These are phyloP conservation scores for Lepidium aucheri DNA, from an alignment of 345 rosid genomes.

Conservation along the genomic window DNA sequence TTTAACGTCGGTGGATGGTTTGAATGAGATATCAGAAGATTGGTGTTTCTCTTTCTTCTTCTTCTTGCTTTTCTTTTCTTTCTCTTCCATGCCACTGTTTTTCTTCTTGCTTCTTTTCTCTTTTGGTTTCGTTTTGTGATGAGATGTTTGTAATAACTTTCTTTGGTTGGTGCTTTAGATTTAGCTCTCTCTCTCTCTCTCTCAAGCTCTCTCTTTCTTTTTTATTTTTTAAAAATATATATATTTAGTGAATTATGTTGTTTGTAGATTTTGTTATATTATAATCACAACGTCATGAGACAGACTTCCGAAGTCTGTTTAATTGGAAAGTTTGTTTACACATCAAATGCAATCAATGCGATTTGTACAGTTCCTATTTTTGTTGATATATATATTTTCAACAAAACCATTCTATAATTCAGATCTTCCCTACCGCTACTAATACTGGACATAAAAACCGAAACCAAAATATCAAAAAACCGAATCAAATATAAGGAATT, in stretches of 20 bases:
- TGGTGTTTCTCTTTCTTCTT: constrained; percentile 71
- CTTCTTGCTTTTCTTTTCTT: constrained; percentile 44
- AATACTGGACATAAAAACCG: too few species aligned
- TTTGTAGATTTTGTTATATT: constrained; percentile 7
- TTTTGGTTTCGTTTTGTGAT: neutral
- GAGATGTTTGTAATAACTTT: constrained; percentile 16
- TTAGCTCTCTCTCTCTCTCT: neutral
- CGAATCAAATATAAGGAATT: too few species aligned
- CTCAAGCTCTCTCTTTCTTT: neutral
- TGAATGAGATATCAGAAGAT: constrained; percentile 65
- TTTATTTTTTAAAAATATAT: neutral
- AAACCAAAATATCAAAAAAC: too few species aligned
- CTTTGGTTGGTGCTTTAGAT: constrained; percentile 21
- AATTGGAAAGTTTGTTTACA: constrained; percentile 16
- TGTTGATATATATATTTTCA: neutral
- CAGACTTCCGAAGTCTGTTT: constrained; percentile 10
- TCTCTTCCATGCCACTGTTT: constrained; percentile 49
- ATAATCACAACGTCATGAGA: constrained; percentile 1
- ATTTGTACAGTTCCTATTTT: neutral
- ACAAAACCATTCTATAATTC: too few species aligned
- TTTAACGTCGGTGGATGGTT: constrained; percentile 67
- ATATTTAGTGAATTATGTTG: neutral
- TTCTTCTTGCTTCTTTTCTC: neutral
- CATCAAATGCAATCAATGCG: constrained; percentile 13
- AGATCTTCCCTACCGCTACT: too few species aligned